A percentile compares a stretch with the other conserved stretches of the same genome.
Conservation (phyloP, 1,284 basidiomycete species). For the Sporisorium exsertum region DNA sequence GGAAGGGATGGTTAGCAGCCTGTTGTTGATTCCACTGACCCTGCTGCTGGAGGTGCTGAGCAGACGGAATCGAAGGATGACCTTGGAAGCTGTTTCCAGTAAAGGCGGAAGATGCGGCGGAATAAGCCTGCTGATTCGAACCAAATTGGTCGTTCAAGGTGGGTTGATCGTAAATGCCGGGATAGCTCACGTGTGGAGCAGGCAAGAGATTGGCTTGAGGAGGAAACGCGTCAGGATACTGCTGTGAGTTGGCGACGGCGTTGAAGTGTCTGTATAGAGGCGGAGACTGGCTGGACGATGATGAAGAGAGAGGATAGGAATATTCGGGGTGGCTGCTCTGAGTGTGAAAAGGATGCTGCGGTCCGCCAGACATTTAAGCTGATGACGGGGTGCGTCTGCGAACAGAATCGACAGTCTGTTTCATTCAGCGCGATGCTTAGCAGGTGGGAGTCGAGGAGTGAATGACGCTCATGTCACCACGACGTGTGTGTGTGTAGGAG, state of each 20-base stretch:
- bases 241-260: background rate
- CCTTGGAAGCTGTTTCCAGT: background rate
- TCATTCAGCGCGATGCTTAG: conserved; percentile 3
- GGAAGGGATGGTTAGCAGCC: background rate
- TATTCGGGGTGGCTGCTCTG: conserved; percentile 19
- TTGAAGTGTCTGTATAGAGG: conserved; percentile 1
- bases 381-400: conserved; percentile 18
- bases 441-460: background rate
- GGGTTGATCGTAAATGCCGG: conserved; percentile 2
- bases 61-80: background rate
- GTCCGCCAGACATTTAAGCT: conserved; percentile 41
- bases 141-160: background rate
- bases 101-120: conserved; percentile 3
- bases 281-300: conserved; percentile 1
- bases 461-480: conserved; percentile 23
- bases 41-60: conserved; percentile 14
- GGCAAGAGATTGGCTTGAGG: conserved; percentile 1
- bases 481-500: background rate
- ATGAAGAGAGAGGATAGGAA: conserved; percentile 3
- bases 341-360: conserved; percentile 22
- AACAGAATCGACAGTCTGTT: conserved; percentile 12
- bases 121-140: conserved; percentile 10
- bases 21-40: conserved; percentile 18
- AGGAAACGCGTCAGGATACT: background rate
- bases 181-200: background rate